Percentiles rank a stretch among this genome's conserved stretches.
Evolutionary conservation across 148 eudicot species (phyloP).

Genomic region (Euryodendron excelsum): DNA sequence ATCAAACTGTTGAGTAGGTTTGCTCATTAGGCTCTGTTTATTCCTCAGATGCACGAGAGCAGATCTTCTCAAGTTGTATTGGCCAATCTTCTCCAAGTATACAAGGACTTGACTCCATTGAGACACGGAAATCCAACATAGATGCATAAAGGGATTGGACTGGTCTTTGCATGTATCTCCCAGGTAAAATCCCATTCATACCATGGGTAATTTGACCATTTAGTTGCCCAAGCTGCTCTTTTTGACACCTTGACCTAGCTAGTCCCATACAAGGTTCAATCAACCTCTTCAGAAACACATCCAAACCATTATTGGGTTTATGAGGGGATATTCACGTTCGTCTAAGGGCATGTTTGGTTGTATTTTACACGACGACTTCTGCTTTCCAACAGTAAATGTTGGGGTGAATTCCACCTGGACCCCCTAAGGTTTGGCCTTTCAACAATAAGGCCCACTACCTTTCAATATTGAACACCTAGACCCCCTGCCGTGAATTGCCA

Average conservation of each 20-base stretch:
- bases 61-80: conserved; percentile 42
- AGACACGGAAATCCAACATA: conserved; percentile 44
- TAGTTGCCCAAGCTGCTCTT: conserved; percentile 10
- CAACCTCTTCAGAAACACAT: conserved; percentile 48
- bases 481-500: neutral
- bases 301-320: conserved; percentile 28
- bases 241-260: conserved; percentile 28
- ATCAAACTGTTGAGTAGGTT: neutral
- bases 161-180: conserved; percentile 23
- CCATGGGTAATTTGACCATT: conserved; percentile 10
- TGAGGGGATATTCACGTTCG: neutral
- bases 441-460: neutral
- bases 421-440: no score
- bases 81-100: conserved; percentile 52
- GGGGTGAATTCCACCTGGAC: neutral
- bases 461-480: neutral
- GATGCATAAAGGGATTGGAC: conserved; percentile 11
- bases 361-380: neutral
- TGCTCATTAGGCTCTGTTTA: neutral
- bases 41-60: conserved; percentile 25
- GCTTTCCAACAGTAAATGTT: neutral
- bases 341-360: neutral
- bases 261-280: conserved; percentile 45
- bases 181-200: conserved; percentile 15
- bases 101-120: conserved; percentile 43